Conservation (phyloP, 768 basidiomycete genomes). For the Saitozyma podzolica region DNA sequence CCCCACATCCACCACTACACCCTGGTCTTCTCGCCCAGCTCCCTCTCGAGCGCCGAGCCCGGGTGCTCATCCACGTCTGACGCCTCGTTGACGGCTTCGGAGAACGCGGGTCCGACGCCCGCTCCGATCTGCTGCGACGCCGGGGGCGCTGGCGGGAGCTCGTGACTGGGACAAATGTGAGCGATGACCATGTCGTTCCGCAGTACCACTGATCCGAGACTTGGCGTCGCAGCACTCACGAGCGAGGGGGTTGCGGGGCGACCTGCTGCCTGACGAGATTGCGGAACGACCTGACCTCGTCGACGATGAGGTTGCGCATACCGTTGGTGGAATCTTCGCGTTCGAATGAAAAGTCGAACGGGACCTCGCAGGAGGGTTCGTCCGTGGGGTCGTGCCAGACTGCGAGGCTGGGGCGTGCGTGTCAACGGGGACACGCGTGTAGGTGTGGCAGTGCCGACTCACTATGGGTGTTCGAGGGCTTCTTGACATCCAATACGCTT, state of each 20-base stretch:
- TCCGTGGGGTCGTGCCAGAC: constrained; percentile 99
- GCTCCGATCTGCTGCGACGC: constrained; percentile 34
- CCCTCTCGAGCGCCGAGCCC: constrained; percentile 45
- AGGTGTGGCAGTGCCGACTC: constrained; percentile 58
- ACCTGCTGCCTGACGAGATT: constrained; percentile 84
- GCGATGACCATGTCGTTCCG: no score
- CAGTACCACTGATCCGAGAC: no score
- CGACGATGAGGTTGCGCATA: constrained; percentile 92
- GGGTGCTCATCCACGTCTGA: constrained; percentile 45
- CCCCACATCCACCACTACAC: no score
- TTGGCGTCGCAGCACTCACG: constrained; percentile 17
- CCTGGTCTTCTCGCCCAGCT: constrained; percentile 26
- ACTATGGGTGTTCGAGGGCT: constrained; percentile 90
- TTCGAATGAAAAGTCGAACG: constrained; percentile 96
- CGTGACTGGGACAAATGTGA: constrained; percentile 20
- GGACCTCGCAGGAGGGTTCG: constrained; percentile 76
- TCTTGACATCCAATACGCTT: constrained; percentile 95
- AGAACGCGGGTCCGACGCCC: constrained; percentile 42
- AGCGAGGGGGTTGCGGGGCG: constrained; percentile 57
- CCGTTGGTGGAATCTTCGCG: constrained; percentile 95
- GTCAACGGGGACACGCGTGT: constrained; percentile 94
- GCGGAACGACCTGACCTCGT: constrained; percentile 82
- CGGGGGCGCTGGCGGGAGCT: constrained; percentile 39
- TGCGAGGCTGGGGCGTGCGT: constrained; percentile 63
- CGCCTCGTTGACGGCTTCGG: constrained; percentile 30